Conservation (phyloP, 371 early-diverging fungal species). For the Globomyces sp. region DNA sequence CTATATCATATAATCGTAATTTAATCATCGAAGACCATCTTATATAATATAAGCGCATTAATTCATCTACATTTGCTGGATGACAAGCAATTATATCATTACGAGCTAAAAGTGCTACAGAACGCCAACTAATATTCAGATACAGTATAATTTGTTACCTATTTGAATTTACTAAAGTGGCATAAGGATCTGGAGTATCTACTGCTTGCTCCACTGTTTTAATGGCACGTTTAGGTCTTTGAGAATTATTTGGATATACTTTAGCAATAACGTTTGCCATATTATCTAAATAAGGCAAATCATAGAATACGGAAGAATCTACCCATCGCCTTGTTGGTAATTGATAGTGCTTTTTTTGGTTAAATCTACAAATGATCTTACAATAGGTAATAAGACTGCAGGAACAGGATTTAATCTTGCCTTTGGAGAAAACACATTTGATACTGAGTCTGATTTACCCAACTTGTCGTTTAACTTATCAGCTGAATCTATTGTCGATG, state of each 20-base stretch:
- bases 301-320: constrained; percentile 31
- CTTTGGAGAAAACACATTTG: neutral
- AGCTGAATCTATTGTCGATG: too few species aligned
- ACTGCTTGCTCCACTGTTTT: constrained; percentile 19
- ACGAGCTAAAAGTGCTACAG: constrained; percentile 28
- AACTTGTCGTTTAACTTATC: too few species aligned
- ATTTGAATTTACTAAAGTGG: constrained; percentile 17
- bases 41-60: constrained; percentile 36
- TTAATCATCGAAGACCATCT: constrained; percentile 33
- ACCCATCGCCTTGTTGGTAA: constrained; percentile 36
- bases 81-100: constrained; percentile 26
- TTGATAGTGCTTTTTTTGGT: neutral
- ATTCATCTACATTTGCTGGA: constrained; percentile 27
- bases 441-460: too few species aligned
- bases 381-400: constrained; percentile 18
- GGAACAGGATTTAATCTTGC: constrained; percentile 7
- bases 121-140: constrained; percentile 29
- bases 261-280: constrained; percentile 30
- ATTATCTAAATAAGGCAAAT: constrained; percentile 33
- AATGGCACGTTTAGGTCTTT: constrained; percentile 13
- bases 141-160: constrained; percentile 17
- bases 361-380: too few species aligned
- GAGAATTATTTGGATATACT: constrained; percentile 19
- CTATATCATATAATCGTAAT: constrained; percentile 32
- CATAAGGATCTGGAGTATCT: constrained; percentile 22